These are phyloP conservation scores for Zizania palustris DNA, from an alignment of 202 grass and related monocot genomes.

Conservation along the genomic window DNA sequence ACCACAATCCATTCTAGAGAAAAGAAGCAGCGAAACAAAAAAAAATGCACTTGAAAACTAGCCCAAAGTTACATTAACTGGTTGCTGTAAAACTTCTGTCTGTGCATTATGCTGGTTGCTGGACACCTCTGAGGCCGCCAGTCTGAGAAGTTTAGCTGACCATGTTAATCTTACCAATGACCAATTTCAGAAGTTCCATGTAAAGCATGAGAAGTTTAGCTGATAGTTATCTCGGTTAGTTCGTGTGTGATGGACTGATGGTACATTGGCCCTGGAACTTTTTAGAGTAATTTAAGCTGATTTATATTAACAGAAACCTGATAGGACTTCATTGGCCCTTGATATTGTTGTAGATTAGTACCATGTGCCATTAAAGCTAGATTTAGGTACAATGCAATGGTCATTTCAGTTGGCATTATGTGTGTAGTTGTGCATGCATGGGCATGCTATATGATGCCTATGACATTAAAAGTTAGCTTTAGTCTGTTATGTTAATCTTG, in stretches of 20 bases:
- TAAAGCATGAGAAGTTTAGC: slow-evolving; percentile 1
- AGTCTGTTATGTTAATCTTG: slow-evolving; percentile 13
- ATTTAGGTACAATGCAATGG: slow-evolving; percentile 27
- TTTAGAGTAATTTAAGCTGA: neutral
- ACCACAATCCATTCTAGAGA: neutral
- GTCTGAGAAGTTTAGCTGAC: neutral
- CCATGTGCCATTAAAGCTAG: slow-evolving; percentile 36
- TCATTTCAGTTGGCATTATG: slow-evolving; percentile 22
- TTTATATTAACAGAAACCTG: neutral
- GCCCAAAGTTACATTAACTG: neutral
- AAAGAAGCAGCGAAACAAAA: neutral
- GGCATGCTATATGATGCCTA: neutral
- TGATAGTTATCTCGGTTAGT: slow-evolving; percentile 1
- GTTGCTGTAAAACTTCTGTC: neutral
- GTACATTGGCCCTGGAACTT: neutral
- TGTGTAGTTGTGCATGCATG: neutral
- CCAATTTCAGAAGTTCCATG: slow-evolving; percentile 7
- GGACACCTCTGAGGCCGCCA: neutral
- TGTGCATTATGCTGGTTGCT: neutral
- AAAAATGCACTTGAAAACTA: neutral
- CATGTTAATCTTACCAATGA: neutral
- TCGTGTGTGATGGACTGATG: slow-evolving; percentile 10
- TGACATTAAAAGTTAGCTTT: slow-evolving; percentile 11
- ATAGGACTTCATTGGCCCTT: neutral
- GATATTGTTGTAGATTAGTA: slow-evolving; percentile 36